phyloP scores from a whole-genome alignment of 495 filamentous ascomycete genomes.

The Neurospora sp. region DNA sequence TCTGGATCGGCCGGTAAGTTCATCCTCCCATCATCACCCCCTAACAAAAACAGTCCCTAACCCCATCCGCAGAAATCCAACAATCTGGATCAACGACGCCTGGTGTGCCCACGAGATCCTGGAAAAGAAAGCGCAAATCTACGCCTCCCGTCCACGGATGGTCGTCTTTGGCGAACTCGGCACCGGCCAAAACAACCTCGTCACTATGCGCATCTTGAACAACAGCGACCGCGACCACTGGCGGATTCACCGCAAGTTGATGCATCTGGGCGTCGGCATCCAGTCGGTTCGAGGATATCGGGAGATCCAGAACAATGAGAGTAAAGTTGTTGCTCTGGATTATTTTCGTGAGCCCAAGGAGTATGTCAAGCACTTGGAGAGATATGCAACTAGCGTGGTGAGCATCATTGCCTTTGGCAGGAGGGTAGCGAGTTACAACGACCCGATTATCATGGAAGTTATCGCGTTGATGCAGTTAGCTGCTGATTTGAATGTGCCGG shows the following conservation, averaged over 20 bases:
- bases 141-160: conserved; percentile 43
- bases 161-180: conserved; percentile 52
- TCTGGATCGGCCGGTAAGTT: conserved; percentile 46
- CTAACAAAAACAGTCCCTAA: neutral
- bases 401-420: conserved; percentile 54
- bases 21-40: neutral
- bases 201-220: conserved; percentile 43
- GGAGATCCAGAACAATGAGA: conserved; percentile 50
- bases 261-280: conserved; percentile 48
- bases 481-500: conserved; percentile 55
- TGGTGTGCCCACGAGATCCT: conserved; percentile 47
- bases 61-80: conserved; percentile 21
- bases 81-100: conserved; percentile 56
- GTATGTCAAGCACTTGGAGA: conserved; percentile 54
- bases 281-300: conserved; percentile 52
- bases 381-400: conserved; percentile 55
- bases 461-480: conserved; percentile 54
- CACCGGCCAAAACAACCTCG: conserved; percentile 45
- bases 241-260: conserved; percentile 52
- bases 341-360: conserved; percentile 34
- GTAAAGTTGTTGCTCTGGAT: conserved; percentile 41
- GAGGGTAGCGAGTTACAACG: conserved; percentile 46
- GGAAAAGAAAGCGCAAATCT: conserved; percentile 47
- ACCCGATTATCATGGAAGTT: conserved; percentile 50
- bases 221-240: conserved; percentile 46